These are phyloP conservation scores for Globisporangium uncinulatum DNA, from an alignment of 352 stramenopile species.

Conservation along the genomic window DNA sequence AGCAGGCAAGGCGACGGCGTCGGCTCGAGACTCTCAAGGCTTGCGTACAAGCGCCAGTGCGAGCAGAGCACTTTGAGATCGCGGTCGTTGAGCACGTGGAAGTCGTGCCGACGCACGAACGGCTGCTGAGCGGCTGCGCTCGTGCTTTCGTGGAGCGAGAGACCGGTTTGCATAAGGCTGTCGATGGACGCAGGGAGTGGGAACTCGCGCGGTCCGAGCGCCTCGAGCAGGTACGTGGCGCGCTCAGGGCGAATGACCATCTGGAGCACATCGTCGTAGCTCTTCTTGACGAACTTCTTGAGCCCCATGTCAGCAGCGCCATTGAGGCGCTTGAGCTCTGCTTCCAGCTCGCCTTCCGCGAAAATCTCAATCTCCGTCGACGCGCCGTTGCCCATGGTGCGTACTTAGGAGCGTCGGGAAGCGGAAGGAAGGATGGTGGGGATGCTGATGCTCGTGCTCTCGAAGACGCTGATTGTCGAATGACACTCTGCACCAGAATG, in stretches of 20 bases:
- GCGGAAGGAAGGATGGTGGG: not conserved
- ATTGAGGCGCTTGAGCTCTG: conserved; percentile 56
- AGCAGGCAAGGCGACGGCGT: conserved; percentile 48
- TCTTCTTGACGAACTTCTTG: conserved; percentile 65
- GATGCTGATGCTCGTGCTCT: not conserved
- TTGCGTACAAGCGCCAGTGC: conserved; percentile 63
- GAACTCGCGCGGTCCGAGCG: conserved; percentile 51
- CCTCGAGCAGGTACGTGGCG: conserved; percentile 37
- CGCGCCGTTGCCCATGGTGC: conserved; percentile 66
- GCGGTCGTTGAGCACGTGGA: conserved; percentile 67
- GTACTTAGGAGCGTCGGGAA: no score
- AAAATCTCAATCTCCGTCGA: conserved; percentile 82
- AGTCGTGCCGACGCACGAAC: conserved; percentile 40
- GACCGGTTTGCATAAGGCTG: conserved; percentile 1
- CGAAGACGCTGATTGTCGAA: no score
- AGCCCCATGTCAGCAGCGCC: conserved; percentile 62
- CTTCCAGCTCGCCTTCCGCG: conserved; percentile 69
- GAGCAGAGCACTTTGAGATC: conserved; percentile 61
- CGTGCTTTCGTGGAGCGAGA: conserved; percentile 11
- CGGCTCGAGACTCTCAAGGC: conserved; percentile 12
- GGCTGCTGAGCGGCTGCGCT: conserved; percentile 1
- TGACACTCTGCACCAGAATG: no score
- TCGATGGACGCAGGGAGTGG: conserved; percentile 14
- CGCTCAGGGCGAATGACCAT: conserved; percentile 70
- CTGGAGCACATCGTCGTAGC: conserved; percentile 73